Evolutionary conservation across 1,284 basidiomycete genomes (phyloP).

Genomic region (Irpex sp.): DNA sequence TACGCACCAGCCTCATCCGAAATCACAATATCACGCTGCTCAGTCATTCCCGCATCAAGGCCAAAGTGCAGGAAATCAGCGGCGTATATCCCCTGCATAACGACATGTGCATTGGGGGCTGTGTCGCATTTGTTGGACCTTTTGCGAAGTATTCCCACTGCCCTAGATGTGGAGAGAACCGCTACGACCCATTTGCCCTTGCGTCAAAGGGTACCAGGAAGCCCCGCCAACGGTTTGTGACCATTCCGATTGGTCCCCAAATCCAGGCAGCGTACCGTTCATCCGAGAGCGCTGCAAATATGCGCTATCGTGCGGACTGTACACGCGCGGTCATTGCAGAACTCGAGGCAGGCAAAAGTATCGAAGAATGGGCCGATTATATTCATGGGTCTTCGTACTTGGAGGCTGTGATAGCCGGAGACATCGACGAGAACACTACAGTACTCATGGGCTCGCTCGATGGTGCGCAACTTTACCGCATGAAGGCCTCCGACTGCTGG

Average conservation of each 20-base stretch:
- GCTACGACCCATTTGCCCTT: constrained; percentile 15
- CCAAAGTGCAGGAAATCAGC: constrained; percentile 15
- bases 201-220: not conserved
- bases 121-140: constrained; percentile 23
- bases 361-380: constrained; percentile 6
- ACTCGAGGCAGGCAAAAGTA: not conserved
- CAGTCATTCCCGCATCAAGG: constrained; percentile 20
- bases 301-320: constrained; percentile 13
- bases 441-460: constrained; percentile 23
- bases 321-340: constrained; percentile 7
- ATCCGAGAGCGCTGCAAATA: constrained; percentile 12
- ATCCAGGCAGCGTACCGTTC: constrained; percentile 18
- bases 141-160: constrained; percentile 18
- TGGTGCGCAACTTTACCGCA: constrained; percentile 25
- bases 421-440: constrained; percentile 13
- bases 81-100: constrained; percentile 18
- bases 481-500: constrained; percentile 11
- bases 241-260: constrained; percentile 20
- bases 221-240: constrained; percentile 18
- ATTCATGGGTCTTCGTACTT: constrained; percentile 17
- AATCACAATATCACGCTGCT: constrained; percentile 17
- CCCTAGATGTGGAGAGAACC: constrained; percentile 17
- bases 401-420: constrained; percentile 9
- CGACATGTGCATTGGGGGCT: constrained; percentile 29
- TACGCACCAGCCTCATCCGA: constrained; percentile 11